Base-by-base conservation (phyloP, 75 land plant genomes). In the Picea sitchensis region DNA sequence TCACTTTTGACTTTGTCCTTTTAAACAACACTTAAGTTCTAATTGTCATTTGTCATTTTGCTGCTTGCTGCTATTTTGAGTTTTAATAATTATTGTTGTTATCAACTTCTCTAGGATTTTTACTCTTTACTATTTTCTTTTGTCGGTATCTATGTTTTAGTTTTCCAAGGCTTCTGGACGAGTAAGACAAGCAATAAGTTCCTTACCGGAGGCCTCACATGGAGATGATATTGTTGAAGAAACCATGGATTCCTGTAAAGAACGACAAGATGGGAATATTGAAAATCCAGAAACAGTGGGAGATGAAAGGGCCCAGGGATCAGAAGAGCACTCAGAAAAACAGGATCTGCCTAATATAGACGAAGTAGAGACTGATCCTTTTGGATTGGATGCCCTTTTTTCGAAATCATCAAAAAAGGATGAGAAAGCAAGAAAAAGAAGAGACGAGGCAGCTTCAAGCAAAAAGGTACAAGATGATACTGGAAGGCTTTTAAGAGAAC, bases 301-400 rank as follows among this genome's bases (percentile, higher is more conserved):
- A 60, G 77, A 61, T 18, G 21, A 77, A 58, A 78, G 17, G 63
- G 62, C 11, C 15, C 23, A 34, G 56, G 61, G 47, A 78, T 81
- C 80, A 67, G 74, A 79, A 68, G 12, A 21, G 18, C 11, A 57
- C 61, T 36, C 21, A 20, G 51, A 20, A 20, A 18, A 41, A 18
- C 74, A 71, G 26, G 54, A 41, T 36, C 51, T 44, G 9, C 44
- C 74, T n/a, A n/a, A 31, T 21, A 18, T 23, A 44, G 51, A 80
- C 11, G 81, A 83, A 65, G 71, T 71, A 80, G 93, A 90, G 71
- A 78, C 86, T 80, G 98, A 96, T 78, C 99, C 99, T 11, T 96
- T 96, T 91, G 99, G 99, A 11, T 88, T 96, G 56, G 92, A 92
- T 84, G 92, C 85, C 61, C 83, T 96, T 31, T 78, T 96, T 79